Evolutionary conservation across 805 yeast species (phyloP), one percentile per base, ranked within the genome.

Genomic region (Saturnispora gosingensis): DNA sequence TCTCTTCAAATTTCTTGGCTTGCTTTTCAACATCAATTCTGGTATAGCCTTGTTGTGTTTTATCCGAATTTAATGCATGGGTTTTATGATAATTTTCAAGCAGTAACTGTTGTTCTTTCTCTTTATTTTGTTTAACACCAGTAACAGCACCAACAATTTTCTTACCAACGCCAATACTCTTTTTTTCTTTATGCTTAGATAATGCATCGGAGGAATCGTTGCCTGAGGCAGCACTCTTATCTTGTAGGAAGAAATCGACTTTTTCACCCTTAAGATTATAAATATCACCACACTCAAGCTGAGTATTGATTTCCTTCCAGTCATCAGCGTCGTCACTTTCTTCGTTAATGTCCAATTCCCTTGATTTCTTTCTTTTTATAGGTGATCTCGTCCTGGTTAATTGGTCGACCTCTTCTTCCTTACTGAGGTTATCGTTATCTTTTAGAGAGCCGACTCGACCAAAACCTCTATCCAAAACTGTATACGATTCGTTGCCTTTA

Each of bases 241-340:
- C 62, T 40, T 66, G 65, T 20, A 63, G 50, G 51, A 64, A 64
- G 16, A 62, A 62, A 24, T 80, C 71, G 47, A 82, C 76, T 24
- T 82, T 67, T 52, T 81, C 80, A 4, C 93, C 97, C 59, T 78
- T 79, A 25, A 88, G 86, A 61, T 91, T 87, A 63, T 88, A 91
- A 42, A 88, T 76, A 55, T 88, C 88, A 20, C 62, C 54, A 52
- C 78, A 74, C 46, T 83, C 80, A 3, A 96, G 81, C 28, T 88
- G 82, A 0, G 91, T 82, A 43, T 85, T 84, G 88, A 93, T 89
- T 16, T 85, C 80, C 61, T 85, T 82, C 99, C 99, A 93, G 28
- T 75, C 83, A 13, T 72, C 77, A 35, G 74, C 78, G 16, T 71
- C 76, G 22, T 56, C 62, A 5, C 57, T 51, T 39, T 57, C 64